A percentile compares a stretch with the other conserved stretches of the same genome.
Conservation (phyloP, 345 rosid species). For the Ricinus communis region DNA sequence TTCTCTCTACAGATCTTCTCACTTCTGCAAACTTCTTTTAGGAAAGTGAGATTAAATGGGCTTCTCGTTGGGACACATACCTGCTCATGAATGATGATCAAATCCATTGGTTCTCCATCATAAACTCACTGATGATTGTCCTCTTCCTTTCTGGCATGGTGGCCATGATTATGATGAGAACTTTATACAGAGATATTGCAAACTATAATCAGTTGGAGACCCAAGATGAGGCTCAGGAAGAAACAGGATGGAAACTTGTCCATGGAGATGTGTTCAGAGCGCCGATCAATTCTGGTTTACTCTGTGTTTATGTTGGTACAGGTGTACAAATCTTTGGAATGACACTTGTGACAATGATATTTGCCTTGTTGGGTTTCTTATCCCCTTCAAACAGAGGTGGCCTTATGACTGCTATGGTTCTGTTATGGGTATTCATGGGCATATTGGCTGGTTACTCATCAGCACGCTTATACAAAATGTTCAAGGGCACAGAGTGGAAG, state of each 20-base stretch:
- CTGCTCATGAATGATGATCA: conserved; percentile 98
- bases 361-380: conserved; percentile 86
- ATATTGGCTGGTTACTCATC: conserved; percentile 91
- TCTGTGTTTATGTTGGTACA: conserved; percentile 90
- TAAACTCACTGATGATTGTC: conserved; percentile 95
- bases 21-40: conserved; percentile 18
- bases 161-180: conserved; percentile 99
- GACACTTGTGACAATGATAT: conserved; percentile 96
- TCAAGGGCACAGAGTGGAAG: conserved; percentile 97
- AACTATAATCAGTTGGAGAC: conserved; percentile 95
- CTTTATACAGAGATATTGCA: conserved; percentile 86
- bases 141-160: conserved; percentile 98
- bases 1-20: background rate
- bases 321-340: conserved; percentile 91
- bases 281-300: conserved; percentile 74
- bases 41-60: conserved; percentile 99
- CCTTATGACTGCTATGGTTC: conserved; percentile 99
- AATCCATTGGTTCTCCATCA: conserved; percentile 97
- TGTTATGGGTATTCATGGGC: conserved; percentile 98
- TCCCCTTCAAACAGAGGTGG: conserved; percentile 99
- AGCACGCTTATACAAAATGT: conserved; percentile 86
- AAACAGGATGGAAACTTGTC: conserved; percentile 98
- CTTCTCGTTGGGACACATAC: conserved; percentile 99
- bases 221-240: conserved; percentile 98
- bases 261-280: conserved; percentile 96